Base-by-base conservation (phyloP, 768 basidiomycete species). In the Lepiota brunneoincarnata region DNA sequence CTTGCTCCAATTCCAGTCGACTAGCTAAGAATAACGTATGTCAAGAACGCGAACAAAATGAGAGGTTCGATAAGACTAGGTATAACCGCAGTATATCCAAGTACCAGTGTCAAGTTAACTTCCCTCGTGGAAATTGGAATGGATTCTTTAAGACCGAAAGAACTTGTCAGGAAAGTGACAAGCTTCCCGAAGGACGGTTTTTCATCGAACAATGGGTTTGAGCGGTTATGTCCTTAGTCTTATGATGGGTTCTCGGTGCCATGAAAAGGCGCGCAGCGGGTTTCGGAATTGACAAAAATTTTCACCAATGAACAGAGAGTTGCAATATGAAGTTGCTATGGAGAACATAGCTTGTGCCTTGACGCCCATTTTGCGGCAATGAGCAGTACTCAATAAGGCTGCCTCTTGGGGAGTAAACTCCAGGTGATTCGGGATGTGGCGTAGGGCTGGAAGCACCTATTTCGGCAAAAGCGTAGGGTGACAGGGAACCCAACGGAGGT, bases 401-500 rank as follows among this genome's bases (percentile, higher is more conserved):
- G 12, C 17, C 17, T 35, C 6, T 20, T 36, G 20, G 10, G 31
- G n/a, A n/a, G 42, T 26, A n/a, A 10, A 26, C 20, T 21, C 24
- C 14, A 43, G 15, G 31, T 17, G 14, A 31, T 37, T 35, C 12
- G 26, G 36, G 15, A 17, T 35, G 40, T 43, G 26, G 50, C 50
- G 40, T 34, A n/a, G 6, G 50, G 26, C 37, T 9, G 31, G 39
- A 26, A 20, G 11, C 11, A 17, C 18, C 48, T 36, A 49, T 10
- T 14, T 26, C 31, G 11, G 40, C 28, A 34, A n/a, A n/a, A 39
- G 20, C 18, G 35, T 40, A 39, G 49, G 6, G 37, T 41, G 49
- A 50, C 38, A 50, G 37, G n/a, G 49, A 50, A 47, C 45, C 34
- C 31, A n/a, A n/a, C 49, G 49, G 49, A 41, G 37, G 49, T 28